phyloP scores from a whole-genome alignment of 495 filamentous ascomycete genomes.

The Penicillium bialowiezense region DNA sequence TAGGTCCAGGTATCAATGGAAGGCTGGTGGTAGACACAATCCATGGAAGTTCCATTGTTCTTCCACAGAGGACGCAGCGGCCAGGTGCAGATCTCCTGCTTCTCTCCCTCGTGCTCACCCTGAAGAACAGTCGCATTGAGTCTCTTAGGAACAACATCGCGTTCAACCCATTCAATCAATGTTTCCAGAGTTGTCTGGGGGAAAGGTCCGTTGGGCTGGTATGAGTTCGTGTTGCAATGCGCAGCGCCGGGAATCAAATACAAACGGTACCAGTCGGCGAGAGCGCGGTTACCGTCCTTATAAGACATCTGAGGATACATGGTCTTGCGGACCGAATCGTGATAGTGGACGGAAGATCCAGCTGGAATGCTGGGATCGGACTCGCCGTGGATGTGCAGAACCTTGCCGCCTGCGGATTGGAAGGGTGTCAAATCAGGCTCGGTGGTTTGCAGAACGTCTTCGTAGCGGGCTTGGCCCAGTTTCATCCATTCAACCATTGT shows the following conservation, averaged over 20 bases:
- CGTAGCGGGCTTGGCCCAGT: slow-evolving; percentile 5
- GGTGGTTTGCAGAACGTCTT: slow-evolving; percentile 22
- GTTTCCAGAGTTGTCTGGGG: slow-evolving; percentile 37
- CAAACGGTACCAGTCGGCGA: slow-evolving; percentile 47
- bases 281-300: slow-evolving; percentile 27
- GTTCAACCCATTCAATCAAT: slow-evolving; percentile 49
- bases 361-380: slow-evolving; percentile 42
- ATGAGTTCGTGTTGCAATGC: slow-evolving; percentile 38
- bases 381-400: slow-evolving; percentile 50
- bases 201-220: slow-evolving; percentile 38
- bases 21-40: slow-evolving; percentile 40
- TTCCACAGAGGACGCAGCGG: slow-evolving; percentile 42
- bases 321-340: slow-evolving; percentile 42
- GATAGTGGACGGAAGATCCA: slow-evolving; percentile 42
- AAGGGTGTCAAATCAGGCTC: slow-evolving; percentile 45
- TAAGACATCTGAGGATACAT: slow-evolving; percentile 42
- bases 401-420: slow-evolving; percentile 43
- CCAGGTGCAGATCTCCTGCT: slow-evolving; percentile 28
- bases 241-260: slow-evolving; percentile 47
- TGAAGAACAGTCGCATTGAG: slow-evolving; percentile 8
- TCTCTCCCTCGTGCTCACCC: too few relatives aligned
- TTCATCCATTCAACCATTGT: slow-evolving; percentile 46
- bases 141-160: slow-evolving; percentile 32
- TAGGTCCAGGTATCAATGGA: slow-evolving; percentile 35
- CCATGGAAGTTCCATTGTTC: slow-evolving; percentile 14